These are phyloP conservation scores for Rhypophila decipiens DNA, from an alignment of 495 filamentous ascomycete genomes.

Conservation along the genomic window DNA sequence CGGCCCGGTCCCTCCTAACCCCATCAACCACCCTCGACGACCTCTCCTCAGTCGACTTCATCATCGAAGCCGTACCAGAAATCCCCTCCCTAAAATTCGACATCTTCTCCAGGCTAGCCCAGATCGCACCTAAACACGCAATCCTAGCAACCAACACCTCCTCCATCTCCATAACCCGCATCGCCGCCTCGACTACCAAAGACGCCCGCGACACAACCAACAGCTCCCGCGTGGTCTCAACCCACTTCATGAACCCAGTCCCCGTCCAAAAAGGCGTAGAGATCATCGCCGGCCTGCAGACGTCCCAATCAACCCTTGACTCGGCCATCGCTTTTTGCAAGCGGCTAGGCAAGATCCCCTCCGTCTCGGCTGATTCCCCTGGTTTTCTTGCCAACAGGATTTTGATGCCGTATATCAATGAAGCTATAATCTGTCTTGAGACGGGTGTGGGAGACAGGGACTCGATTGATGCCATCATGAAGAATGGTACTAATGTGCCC, in stretches of 20 bases:
- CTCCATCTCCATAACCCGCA: conserved; percentile 93
- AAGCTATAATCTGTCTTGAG: conserved; percentile 94
- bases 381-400: conserved; percentile 97
- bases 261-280: conserved; percentile 96
- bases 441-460: conserved; percentile 82
- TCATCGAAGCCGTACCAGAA: conserved; percentile 97
- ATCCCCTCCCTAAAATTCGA: conserved; percentile 77
- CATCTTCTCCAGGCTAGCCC: conserved; percentile 80
- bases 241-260: conserved; percentile 99
- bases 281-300: conserved; percentile 92
- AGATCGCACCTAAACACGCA: conserved; percentile 77
- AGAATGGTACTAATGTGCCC: conserved; percentile 96
- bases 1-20: conserved; percentile 58
- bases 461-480: conserved; percentile 97
- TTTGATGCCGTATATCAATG: conserved; percentile 99
- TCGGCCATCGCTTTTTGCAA: conserved; percentile 82
- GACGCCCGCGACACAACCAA: conserved; percentile 74
- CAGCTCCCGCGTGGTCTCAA: conserved; percentile 83
- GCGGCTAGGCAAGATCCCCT: conserved; percentile 88
- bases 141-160: conserved; percentile 97
- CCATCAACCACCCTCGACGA: conserved; percentile 69
- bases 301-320: conserved; percentile 70
- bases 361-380: conserved; percentile 78
- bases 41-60: conserved; percentile 83
- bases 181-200: conserved; percentile 74